Evolutionary conservation across 768 basidiomycete genomes (phyloP), one percentile per base, ranked within the genome.

Genomic region (Chalciporus sphaerocephalus): DNA sequence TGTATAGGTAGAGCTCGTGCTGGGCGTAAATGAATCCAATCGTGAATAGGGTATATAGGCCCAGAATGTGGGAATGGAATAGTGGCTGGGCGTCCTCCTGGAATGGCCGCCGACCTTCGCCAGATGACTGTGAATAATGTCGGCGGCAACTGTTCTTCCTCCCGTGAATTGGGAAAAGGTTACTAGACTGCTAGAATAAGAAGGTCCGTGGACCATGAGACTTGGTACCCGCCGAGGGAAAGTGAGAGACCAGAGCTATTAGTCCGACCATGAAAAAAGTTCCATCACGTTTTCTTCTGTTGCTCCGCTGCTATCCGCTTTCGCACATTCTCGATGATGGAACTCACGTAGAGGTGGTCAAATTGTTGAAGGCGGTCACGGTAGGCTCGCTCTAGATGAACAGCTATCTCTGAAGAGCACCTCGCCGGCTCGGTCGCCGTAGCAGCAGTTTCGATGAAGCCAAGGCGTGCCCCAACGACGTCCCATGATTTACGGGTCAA

Each of bases 321-420:
- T 45, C 62, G 60, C 49, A 65, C 49, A 11, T 52, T 65, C 35
- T 65, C 62, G 34, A 62, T 38, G 36, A 62, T 63, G 18, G 61
- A 62, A 40, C 60, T 57, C 51, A 62, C 62, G 47, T 65, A 62
- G 51, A 62, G 57, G 40, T 62, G 60, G 42, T 65, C 61, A 43
- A 65, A 62, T 52, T 65, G 62, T 38, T 65, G 57, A 33, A 62
- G 60, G 22, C 57, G 60, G 39, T 62, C 62, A 42, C 34, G 55
- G 51, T 62, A 62, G 2, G 27, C 51, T 28, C 57, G 62, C 37
- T 64, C 57, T 16, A 65, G 41, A 24, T 62, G 62, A 30, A 11
- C 30, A 13, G 61, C 61, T 38, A 65, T 47, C 38, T 57, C 60
- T 28, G 48, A 39, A 10, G 62, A 53, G n/a, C 46, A 62, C 42